A percentile compares a stretch with the other conserved stretches of the same genome.
These are phyloP conservation scores for Aotearoamyces nothofagi DNA, from an alignment of 2,329 filamentous ascomycete species.

Conservation along the genomic window DNA sequence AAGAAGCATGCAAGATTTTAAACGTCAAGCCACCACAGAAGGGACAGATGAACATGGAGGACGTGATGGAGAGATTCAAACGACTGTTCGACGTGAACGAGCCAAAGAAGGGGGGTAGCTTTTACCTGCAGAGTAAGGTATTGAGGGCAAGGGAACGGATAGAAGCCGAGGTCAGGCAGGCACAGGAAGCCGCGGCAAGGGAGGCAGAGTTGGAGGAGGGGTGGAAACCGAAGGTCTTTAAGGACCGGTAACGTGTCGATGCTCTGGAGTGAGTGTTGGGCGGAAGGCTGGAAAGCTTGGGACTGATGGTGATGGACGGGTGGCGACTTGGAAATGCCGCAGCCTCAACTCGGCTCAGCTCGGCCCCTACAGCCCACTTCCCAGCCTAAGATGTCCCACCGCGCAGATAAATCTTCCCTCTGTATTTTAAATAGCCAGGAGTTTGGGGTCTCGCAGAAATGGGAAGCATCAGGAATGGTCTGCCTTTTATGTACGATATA, in stretches of 20 bases:
- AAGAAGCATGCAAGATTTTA: constrained; percentile 93
- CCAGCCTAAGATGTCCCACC: background rate
- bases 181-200: constrained; percentile 52
- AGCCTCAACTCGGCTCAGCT: no score
- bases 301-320: constrained; percentile 4
- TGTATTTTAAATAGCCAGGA: constrained; percentile 19
- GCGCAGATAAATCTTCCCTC: constrained; percentile 18
- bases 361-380: no score
- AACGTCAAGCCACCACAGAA: constrained; percentile 81
- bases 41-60: constrained; percentile 63
- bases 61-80: constrained; percentile 81
- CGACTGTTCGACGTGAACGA: constrained; percentile 88
- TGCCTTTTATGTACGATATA: no score
- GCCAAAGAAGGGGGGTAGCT: constrained; percentile 88
- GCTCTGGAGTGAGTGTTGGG: constrained; percentile 1
- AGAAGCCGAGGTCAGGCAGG: constrained; percentile 68
- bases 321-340: no score
- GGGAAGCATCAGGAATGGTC: no score
- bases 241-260: constrained; percentile 45
- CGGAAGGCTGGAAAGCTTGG: no score
- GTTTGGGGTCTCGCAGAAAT: constrained; percentile 14
- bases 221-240: constrained; percentile 92
- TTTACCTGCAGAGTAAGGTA: constrained; percentile 97
- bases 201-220: constrained; percentile 73
- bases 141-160: constrained; percentile 81